A percentile compares a stretch with the other conserved stretches of the same genome.
phyloP scores from a whole-genome alignment of 257 asterid genomes.

The Solanum rostratum region DNA sequence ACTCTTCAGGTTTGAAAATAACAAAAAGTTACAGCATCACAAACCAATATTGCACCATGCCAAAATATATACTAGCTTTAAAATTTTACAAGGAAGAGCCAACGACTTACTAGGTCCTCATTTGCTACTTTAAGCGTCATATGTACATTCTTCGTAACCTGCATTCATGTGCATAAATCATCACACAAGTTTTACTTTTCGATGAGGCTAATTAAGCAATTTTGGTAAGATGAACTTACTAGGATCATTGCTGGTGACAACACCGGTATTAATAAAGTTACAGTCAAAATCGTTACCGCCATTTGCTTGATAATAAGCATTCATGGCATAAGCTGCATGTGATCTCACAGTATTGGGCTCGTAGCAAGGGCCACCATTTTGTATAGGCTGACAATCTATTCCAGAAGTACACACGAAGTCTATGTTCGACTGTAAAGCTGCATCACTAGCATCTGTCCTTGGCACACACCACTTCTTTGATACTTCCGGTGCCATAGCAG shows the following conservation, averaged over 20 bases:
- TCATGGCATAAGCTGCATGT: constrained; percentile 43
- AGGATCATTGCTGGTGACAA: constrained; percentile 19
- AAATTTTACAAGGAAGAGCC: too few relatives aligned
- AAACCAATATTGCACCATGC: neutral
- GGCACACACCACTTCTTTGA: constrained; percentile 32
- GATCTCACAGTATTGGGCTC: constrained; percentile 26
- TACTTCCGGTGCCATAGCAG: constrained; percentile 9
- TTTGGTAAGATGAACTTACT: constrained; percentile 16
- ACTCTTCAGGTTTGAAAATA: neutral
- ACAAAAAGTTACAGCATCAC: neutral
- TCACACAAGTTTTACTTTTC: neutral
- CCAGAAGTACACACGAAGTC: constrained; percentile 30
- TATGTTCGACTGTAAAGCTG: constrained; percentile 30
- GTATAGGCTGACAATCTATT: constrained; percentile 32
- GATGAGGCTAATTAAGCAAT: neutral
- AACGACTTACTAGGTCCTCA: neutral
- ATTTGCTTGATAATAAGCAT: constrained; percentile 32
- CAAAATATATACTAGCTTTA: neutral
- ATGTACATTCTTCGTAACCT: constrained; percentile 22
- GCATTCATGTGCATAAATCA: neutral
- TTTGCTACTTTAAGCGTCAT: constrained; percentile 3
- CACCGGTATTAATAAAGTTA: constrained; percentile 16
- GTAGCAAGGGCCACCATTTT: constrained; percentile 31
- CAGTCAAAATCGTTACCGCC: constrained; percentile 26
- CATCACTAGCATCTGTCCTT: constrained; percentile 14